A percentile compares a stretch with the other conserved stretches of the same genome.
Evolutionary conservation across 1,284 basidiomycete species (phyloP).

Genomic region (Sanghuangporus baumii): DNA sequence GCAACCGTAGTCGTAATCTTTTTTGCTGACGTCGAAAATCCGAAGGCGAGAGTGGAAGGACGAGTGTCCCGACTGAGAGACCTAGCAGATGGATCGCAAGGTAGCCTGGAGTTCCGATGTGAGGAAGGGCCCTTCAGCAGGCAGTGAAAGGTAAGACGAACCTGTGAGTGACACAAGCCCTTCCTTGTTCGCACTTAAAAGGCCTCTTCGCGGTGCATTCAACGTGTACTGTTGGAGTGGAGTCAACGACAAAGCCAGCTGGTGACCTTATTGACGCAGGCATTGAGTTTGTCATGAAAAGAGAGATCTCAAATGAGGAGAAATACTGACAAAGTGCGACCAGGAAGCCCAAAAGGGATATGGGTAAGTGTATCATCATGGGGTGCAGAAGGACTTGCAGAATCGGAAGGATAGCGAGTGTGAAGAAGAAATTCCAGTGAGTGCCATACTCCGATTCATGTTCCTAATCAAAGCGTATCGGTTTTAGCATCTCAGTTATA

Average conservation of each 20-base stretch:
- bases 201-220: constrained; percentile 48
- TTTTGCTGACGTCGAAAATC: constrained; percentile 50
- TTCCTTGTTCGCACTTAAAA: constrained; percentile 88
- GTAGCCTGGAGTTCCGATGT: constrained; percentile 60
- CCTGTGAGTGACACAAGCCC: constrained; percentile 80
- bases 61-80: constrained; percentile 73
- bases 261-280: constrained; percentile 51
- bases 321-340: constrained; percentile 53
- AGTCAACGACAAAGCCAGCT: constrained; percentile 51
- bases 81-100: constrained; percentile 87
- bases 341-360: constrained; percentile 60
- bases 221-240: constrained; percentile 64
- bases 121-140: neutral
- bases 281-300: neutral
- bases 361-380: constrained; percentile 48
- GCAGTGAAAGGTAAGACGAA: constrained; percentile 26
- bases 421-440: constrained; percentile 99
- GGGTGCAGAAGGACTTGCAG: constrained; percentile 70
- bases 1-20: neutral
- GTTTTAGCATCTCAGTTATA: neutral
- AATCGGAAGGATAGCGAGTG: constrained; percentile 77
- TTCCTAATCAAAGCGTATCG: constrained; percentile 50
- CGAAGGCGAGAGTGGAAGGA: constrained; percentile 74
- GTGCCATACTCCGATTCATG: constrained; percentile 95
- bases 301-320: neutral